Evolutionary conservation across 805 yeast genomes (phyloP).

Genomic region (Wickerhamiella occidentalis): DNA sequence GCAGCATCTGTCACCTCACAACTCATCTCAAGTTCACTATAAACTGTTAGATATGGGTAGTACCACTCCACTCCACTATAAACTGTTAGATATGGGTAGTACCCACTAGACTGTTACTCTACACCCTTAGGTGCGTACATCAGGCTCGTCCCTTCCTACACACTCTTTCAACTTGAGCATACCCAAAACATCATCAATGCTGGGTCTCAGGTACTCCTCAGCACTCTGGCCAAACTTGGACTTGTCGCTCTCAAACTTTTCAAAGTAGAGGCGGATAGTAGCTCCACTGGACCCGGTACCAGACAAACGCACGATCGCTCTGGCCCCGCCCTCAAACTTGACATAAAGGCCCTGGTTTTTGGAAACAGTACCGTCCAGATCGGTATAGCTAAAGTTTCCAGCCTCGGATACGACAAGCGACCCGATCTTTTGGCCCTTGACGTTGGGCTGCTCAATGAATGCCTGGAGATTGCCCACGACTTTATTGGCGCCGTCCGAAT

Average conservation of each 20-base stretch:
- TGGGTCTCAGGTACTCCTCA: slow-evolving; percentile 53
- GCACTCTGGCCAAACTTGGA: slow-evolving; percentile 41
- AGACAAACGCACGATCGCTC: slow-evolving; percentile 80
- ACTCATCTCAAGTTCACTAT: too few relatives aligned
- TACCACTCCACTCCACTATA: too few relatives aligned
- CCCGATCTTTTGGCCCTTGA: slow-evolving; percentile 43
- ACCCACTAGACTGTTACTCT: too few relatives aligned
- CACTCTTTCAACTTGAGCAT: slow-evolving; percentile 61
- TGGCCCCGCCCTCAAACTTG: slow-evolving; percentile 66
- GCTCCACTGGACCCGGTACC: slow-evolving; percentile 99
- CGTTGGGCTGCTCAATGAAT: slow-evolving; percentile 30
- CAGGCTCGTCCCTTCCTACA: slow-evolving; percentile 76
- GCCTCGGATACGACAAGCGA: slow-evolving; percentile 55
- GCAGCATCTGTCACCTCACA: too few relatives aligned
- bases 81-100: too few relatives aligned
- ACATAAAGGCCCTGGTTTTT: slow-evolving; percentile 78
- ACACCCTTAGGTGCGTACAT: slow-evolving; percentile 67
- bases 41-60: too few relatives aligned
- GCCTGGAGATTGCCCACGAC: slow-evolving; percentile 45
- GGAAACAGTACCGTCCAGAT: slow-evolving; percentile 85
- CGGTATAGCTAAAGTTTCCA: slow-evolving; percentile 85
- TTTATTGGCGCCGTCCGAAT: slow-evolving; percentile 58
- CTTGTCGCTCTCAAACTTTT: slow-evolving; percentile 58
- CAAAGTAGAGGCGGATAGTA: slow-evolving; percentile 84
- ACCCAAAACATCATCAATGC: slow-evolving; percentile 48